Conservation (phyloP, 192 early-diverging fungal genomes). For the Chytriomyces confervae region DNA sequence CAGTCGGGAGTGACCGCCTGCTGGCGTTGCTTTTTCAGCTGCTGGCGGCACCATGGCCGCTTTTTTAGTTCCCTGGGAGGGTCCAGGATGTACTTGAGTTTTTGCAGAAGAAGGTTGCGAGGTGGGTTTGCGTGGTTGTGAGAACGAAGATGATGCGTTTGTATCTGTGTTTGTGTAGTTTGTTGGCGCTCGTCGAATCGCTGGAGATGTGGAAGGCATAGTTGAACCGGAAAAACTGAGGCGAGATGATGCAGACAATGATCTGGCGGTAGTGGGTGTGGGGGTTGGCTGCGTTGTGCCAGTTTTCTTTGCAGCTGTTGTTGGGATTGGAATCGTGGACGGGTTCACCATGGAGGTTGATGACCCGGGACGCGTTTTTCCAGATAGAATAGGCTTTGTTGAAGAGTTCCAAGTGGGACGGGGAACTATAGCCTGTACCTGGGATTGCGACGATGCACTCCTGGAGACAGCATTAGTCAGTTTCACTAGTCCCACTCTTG, state of each 20-base stretch:
- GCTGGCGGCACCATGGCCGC: not conserved
- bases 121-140: not conserved
- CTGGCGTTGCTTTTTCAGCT: constrained; percentile 4
- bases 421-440: not conserved
- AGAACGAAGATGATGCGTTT: not conserved
- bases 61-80: not conserved
- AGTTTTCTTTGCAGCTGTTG: not conserved
- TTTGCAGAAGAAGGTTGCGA: not conserved
- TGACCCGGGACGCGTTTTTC: not conserved
- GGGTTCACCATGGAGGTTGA: not conserved
- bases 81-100: constrained; percentile 1
- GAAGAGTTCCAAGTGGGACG: constrained; percentile 2
- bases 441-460: not conserved
- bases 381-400: not conserved
- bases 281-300: not conserved
- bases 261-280: not conserved
- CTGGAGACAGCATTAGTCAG: too few species aligned
- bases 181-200: not conserved
- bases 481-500: too few species aligned
- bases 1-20: constrained; percentile 2
- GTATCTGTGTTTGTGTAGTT: not conserved
- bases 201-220: not conserved
- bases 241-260: not conserved
- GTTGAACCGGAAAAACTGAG: not conserved
- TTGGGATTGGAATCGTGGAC: not conserved